These are phyloP conservation scores for Yamagishiella unicocca DNA, from an alignment of 139 green algal species.

Conservation along the genomic window DNA sequence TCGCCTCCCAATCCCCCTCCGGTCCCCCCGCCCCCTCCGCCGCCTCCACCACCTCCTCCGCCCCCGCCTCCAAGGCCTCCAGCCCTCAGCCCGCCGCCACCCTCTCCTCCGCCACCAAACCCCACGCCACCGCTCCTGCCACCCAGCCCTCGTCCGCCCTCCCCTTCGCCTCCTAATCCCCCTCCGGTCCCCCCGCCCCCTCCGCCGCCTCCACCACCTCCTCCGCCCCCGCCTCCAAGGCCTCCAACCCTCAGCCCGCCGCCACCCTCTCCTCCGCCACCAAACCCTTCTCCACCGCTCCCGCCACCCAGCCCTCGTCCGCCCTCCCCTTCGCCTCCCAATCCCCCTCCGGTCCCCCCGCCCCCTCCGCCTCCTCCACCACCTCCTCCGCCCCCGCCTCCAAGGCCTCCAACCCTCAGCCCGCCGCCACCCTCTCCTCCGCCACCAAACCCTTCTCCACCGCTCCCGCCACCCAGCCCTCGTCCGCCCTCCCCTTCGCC, in stretches of 20 bases:
- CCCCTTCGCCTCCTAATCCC: neutral
- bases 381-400: too few relatives aligned
- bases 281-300: neutral
- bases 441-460: neutral
- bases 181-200: too few relatives aligned
- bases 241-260: too few relatives aligned
- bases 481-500: too few relatives aligned
- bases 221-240: too few relatives aligned
- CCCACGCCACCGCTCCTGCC: neutral
- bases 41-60: neutral
- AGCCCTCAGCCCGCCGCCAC: too few relatives aligned
- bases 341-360: neutral
- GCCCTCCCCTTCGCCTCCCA: neutral
- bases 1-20: neutral
- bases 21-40: neutral
- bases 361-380: too few relatives aligned
- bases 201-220: too few relatives aligned
- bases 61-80: too few relatives aligned
- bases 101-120: neutral
- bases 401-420: too few relatives aligned
- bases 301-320: neutral
- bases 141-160: neutral
- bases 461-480: neutral
- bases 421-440: neutral
- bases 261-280: too few relatives aligned